These are phyloP conservation scores for Cymbopogon flexuosus DNA, from an alignment of 202 grass and related monocot genomes.

Conservation along the genomic window DNA sequence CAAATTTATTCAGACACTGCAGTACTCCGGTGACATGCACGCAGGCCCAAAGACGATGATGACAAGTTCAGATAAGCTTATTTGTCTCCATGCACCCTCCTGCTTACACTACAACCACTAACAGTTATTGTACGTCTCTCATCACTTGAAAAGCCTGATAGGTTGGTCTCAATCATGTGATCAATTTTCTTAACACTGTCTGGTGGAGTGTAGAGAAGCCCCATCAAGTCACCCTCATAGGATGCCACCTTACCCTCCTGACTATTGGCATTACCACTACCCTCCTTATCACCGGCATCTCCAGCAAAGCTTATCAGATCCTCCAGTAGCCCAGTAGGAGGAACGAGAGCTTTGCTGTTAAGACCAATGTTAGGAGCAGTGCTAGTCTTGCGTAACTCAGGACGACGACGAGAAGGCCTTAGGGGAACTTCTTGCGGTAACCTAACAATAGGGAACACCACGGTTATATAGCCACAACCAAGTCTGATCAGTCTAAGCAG, in stretches of 20 bases:
- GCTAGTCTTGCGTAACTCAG: neutral
- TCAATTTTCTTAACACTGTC: slow-evolving; percentile 32
- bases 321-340: slow-evolving; percentile 13
- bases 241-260: slow-evolving; percentile 1
- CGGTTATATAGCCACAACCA: slow-evolving; percentile 42
- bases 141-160: slow-evolving; percentile 30
- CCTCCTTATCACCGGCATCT: neutral
- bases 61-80: slow-evolving; percentile 11
- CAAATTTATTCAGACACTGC: neutral
- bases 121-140: neutral
- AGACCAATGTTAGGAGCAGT: neutral
- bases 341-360: neutral
- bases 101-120: slow-evolving; percentile 25
- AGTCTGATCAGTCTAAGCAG: slow-evolving; percentile 44
- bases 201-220: neutral
- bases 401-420: neutral
- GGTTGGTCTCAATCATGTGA: slow-evolving; percentile 35
- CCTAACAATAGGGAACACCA: slow-evolving; percentile 32
- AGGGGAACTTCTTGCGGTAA: slow-evolving; percentile 9
- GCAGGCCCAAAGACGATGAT: neutral
- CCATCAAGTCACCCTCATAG: neutral
- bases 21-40: neutral
- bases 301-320: slow-evolving; percentile 43
- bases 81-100: slow-evolving; percentile 21
- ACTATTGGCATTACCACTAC: neutral